Percentiles rank a stretch among this genome's conserved stretches.
Evolutionary conservation across 192 early-diverging fungal species (phyloP).

Genomic region (Podila minutissima): DNA sequence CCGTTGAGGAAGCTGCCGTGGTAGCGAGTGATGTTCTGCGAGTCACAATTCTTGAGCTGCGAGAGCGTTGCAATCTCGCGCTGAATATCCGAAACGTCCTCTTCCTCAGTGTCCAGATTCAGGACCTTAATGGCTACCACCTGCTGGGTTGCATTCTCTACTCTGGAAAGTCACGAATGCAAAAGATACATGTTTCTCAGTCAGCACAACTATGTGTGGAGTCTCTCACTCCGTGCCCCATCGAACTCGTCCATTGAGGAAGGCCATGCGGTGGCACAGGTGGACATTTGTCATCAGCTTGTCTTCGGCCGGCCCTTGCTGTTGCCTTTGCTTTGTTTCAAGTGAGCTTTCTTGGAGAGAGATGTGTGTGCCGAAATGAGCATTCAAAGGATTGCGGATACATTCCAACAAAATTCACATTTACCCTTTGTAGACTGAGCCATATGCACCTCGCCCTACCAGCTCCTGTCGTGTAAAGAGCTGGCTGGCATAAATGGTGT

Average conservation of each 20-base stretch:
- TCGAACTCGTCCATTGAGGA: too few relatives aligned
- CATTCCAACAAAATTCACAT: background rate
- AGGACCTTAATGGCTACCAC: constrained; percentile 97
- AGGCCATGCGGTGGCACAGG: too few relatives aligned
- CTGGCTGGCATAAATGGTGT: constrained; percentile 53
- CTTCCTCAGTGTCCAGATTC: constrained; percentile 95
- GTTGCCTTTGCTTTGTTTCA: too few relatives aligned
- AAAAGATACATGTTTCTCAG: background rate
- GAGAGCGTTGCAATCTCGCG: constrained; percentile 93
- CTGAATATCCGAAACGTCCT: constrained; percentile 95
- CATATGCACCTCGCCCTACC: constrained; percentile 74
- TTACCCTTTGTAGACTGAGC: constrained; percentile 79
- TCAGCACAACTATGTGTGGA: background rate
- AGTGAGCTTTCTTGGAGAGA: background rate
- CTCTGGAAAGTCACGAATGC: constrained; percentile 39
- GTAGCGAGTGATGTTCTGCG: constrained; percentile 93
- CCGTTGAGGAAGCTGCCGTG: constrained; percentile 90
- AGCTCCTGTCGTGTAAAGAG: constrained; percentile 64
- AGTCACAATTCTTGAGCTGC: constrained; percentile 81
- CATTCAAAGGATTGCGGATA: background rate
- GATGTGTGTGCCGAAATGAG: background rate
- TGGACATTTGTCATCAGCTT: too few relatives aligned
- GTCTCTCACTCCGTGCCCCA: background rate
- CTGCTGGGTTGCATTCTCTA: constrained; percentile 78
- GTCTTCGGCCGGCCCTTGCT: too few relatives aligned